phyloP scores from a whole-genome alignment of 495 filamentous ascomycete species.

The Cenococcum geophilum region DNA sequence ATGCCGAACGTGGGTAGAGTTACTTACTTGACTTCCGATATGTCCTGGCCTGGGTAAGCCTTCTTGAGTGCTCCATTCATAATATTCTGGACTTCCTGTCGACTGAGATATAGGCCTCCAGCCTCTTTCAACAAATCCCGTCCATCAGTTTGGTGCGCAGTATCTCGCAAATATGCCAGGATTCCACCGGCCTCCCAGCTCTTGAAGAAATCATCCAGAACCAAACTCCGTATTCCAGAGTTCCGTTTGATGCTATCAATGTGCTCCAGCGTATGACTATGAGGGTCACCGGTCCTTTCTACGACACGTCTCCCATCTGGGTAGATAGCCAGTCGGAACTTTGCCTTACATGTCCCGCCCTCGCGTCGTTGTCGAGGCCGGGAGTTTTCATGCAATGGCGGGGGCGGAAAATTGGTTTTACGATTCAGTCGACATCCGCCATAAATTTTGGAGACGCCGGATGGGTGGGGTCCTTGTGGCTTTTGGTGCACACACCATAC shows the following conservation, averaged over 20 bases:
- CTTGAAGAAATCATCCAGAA: conserved; percentile 28
- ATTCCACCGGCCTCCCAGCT: conserved; percentile 26
- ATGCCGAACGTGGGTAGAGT: neutral
- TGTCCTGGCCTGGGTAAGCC: conserved; percentile 21
- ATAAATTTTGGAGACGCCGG: conserved; percentile 21
- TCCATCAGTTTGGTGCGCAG: neutral
- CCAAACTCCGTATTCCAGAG: conserved; percentile 12
- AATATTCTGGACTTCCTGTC: conserved; percentile 25
- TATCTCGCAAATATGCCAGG: conserved; percentile 21
- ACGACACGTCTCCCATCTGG: conserved; percentile 13
- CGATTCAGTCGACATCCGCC: conserved; percentile 20
- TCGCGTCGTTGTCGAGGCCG: conserved; percentile 18
- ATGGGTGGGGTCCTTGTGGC: conserved; percentile 9
- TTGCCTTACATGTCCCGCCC: conserved; percentile 23
- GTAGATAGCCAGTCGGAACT: conserved; percentile 20
- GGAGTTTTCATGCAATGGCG: conserved; percentile 6
- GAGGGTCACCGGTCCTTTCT: conserved; percentile 14
- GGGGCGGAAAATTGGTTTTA: conserved; percentile 17
- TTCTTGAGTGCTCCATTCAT: conserved; percentile 25
- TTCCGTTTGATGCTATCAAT: conserved; percentile 25
- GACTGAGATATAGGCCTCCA: conserved; percentile 18
- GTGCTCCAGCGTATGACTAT: conserved; percentile 20
- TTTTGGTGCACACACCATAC: conserved; percentile 25
- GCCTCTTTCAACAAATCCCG: conserved; percentile 18
- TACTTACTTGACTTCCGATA: conserved; percentile 13